A percentile compares a stretch with the other conserved stretches of the same genome.
Evolutionary conservation across 1,284 basidiomycete genomes (phyloP).

Genomic region (Cystobasidium slooffiae): DNA sequence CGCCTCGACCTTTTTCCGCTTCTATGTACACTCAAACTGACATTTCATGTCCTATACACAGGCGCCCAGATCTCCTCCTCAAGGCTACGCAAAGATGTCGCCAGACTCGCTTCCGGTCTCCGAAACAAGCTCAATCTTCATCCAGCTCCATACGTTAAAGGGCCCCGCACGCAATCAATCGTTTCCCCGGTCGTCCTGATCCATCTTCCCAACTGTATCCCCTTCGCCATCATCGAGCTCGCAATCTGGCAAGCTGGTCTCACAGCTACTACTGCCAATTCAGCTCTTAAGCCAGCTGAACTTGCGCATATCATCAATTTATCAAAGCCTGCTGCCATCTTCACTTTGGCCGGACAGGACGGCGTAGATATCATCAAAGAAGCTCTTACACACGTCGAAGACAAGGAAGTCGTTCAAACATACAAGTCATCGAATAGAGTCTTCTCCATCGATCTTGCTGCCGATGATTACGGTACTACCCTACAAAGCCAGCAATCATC

Average conservation of each 20-base stretch:
- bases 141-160: slow-evolving; percentile 31
- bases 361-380: slow-evolving; percentile 52
- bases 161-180: slow-evolving; percentile 28
- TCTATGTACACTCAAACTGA: neutral
- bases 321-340: slow-evolving; percentile 55
- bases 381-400: slow-evolving; percentile 49
- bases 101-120: slow-evolving; percentile 27
- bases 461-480: slow-evolving; percentile 50
- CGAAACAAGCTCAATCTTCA: slow-evolving; percentile 38
- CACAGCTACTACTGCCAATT: slow-evolving; percentile 55
- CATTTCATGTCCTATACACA: neutral
- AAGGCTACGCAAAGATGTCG: slow-evolving; percentile 31
- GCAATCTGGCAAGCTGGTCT: slow-evolving; percentile 52
- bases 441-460: slow-evolving; percentile 50
- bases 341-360: slow-evolving; percentile 53
- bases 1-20: neutral
- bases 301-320: slow-evolving; percentile 57
- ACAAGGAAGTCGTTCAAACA: slow-evolving; percentile 40
- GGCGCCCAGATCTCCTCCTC: slow-evolving; percentile 35
- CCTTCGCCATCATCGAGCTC: slow-evolving; percentile 55
- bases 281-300: slow-evolving; percentile 56
- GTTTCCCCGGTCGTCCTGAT: slow-evolving; percentile 52
- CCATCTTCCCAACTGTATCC: slow-evolving; percentile 58
- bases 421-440: slow-evolving; percentile 42
- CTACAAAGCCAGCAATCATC: slow-evolving; percentile 13